Evolutionary conservation across 2,329 filamentous ascomycete genomes (phyloP), one percentile per base, ranked within the genome.

Genomic region (Paraconiothyrium sp.): DNA sequence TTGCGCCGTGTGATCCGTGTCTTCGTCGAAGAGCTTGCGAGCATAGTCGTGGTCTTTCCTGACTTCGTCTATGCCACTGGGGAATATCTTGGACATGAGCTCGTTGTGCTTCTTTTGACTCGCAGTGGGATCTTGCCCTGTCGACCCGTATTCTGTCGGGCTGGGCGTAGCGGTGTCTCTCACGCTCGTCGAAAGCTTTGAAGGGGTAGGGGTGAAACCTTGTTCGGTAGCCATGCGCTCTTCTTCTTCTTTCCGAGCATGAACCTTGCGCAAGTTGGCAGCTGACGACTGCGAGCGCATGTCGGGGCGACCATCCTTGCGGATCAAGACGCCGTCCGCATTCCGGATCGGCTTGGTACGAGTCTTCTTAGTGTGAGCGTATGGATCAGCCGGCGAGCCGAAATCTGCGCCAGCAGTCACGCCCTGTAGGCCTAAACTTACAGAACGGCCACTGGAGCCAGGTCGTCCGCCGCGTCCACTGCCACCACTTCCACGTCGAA

Each of bases 271-370:
- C 14, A 84, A 69, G 61, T 84, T 84, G 51, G 82, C 82, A n/a
- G 83, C 82, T 13, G 81, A 83, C 63, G 80, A 83, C n/a, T 84
- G 81, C 34, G 80, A 82, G 11, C 83, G 80, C 81, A 84, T 84
- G 60, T 85, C 83, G 5, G 83, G 83, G 11, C 81, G 72, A 5
- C 83, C 83, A 59, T 85, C 83, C 64, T 85, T 85, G 46, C 83
- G 77, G 58, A 85, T 84, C 34, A 85, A 69, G 20, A 85, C 75
- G 0, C 83, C 83, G 43, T 84, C 82, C 1, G 82, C 79, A 63
- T 84, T 84, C 2, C 83, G 76, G 24, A 81, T 77, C 2, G 83
- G 83, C 68, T 84, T 84, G 5, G 81, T 83, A n/a, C 83, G 76
- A 1, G 80, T 82, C 70, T 82, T 83, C 74, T 84, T 84, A 35